Evolutionary conservation across 2,329 filamentous ascomycete genomes (phyloP), one percentile per base, ranked within the genome.

Genomic region (Camptophora hylomeconis): DNA sequence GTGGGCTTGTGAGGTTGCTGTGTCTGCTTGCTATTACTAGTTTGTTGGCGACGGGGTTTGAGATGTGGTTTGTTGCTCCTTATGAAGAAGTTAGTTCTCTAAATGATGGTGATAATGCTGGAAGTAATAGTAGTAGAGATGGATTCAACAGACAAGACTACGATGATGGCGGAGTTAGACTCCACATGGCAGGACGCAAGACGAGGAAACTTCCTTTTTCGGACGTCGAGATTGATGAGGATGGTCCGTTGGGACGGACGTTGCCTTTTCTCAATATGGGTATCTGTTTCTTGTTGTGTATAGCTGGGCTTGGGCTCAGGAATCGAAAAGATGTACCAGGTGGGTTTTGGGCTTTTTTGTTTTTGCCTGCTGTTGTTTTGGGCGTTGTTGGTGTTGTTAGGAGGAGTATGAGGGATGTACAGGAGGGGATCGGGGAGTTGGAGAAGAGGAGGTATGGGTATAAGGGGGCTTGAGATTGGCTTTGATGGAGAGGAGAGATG

Each of bases 401-500:
- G 31, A 22, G 30, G 27, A 40, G 30, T 23, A 46, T 46, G 20
- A 26, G 22, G 10, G 44, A 45, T 14, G 33, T 44, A 17, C 30
- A 42, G 20, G 26, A 19, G 13, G 41, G 36, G 5, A 20, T 45
- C 28, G 12, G 19, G 13, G 37, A 39, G 24, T 30, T 46, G 28
- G 33, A 36, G 11, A 36, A 35, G 9, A 24, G 45, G 38, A 40
- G 33, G 26, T 45, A 45, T 26, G 35, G 37, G 6, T 45, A 42
- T 18, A 46, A 44, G 31, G 44, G 44, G 3, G 44, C 44, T 13
- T 45, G 34, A 41, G 13, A 20, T 19, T 8, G 20, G 19, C 5
- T 24, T 10, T n/a, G 11, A 17, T 5, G 10, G 24, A n/a, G n/a
- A n/a, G n/a, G n/a, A n/a, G n/a, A n/a, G n/a, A n/a, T n/a, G n/a